Evolutionary conservation across 352 stramenopile genomes (phyloP).

Genomic region (Globisporangium cederbergense): DNA sequence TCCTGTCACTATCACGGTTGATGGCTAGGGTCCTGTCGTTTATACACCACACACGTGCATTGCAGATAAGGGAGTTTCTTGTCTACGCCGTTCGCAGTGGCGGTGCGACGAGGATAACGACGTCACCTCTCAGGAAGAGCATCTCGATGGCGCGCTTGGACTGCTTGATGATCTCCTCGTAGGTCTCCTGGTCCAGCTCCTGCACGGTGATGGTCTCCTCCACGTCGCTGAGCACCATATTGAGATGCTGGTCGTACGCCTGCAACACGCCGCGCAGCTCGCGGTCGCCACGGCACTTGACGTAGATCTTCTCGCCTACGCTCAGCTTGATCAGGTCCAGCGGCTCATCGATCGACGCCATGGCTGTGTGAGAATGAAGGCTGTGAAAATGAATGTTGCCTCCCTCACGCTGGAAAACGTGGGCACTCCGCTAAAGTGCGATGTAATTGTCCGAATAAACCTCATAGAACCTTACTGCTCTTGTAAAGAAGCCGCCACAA

Average conservation of each 20-base stretch:
- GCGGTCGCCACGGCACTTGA: slow-evolving; percentile 97
- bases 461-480: slow-evolving; percentile 15
- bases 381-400: neutral
- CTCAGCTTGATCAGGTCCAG: slow-evolving; percentile 98
- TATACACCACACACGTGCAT: neutral
- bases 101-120: slow-evolving; percentile 97
- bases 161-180: slow-evolving; percentile 96
- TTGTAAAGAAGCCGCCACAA: slow-evolving; percentile 14
- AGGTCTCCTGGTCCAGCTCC: slow-evolving; percentile 97
- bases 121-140: slow-evolving; percentile 99
- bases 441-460: slow-evolving; percentile 5
- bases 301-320: slow-evolving; percentile 98
- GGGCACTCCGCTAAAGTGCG: slow-evolving; percentile 8
- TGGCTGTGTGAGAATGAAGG: slow-evolving; percentile 16
- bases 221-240: slow-evolving; percentile 98
- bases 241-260: slow-evolving; percentile 99
- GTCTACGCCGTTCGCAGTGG: slow-evolving; percentile 87
- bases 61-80: neutral
- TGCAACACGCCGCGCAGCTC: slow-evolving; percentile 97
- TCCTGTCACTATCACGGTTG: neutral
- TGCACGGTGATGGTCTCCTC: slow-evolving; percentile 98
- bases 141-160: slow-evolving; percentile 96
- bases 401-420: too few relatives aligned
- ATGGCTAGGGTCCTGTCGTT: neutral
- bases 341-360: slow-evolving; percentile 92